Evolutionary conservation across 768 basidiomycete species (phyloP).

Genomic region (Lactarius trivialis): DNA sequence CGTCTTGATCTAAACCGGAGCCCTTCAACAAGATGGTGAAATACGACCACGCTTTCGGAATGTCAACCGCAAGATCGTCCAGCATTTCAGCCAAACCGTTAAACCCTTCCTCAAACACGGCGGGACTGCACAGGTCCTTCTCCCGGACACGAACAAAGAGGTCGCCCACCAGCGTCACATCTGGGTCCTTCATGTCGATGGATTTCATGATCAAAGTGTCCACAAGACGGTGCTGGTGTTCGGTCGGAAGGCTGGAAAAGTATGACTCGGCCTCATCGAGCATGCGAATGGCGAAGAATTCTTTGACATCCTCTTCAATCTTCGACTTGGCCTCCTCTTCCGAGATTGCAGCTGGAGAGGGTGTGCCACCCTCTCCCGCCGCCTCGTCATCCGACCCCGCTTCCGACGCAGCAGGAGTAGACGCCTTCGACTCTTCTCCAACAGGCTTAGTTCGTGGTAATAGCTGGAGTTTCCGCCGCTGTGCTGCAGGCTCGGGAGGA

Average conservation of each 20-base stretch:
- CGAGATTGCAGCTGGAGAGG: slow-evolving; percentile 41
- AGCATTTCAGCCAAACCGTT: slow-evolving; percentile 61
- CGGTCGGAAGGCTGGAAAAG: slow-evolving; percentile 65
- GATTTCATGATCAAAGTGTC: slow-evolving; percentile 68
- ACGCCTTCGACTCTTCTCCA: slow-evolving; percentile 35
- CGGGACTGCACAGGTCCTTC: slow-evolving; percentile 52
- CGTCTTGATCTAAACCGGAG: slow-evolving; percentile 51
- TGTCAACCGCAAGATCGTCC: slow-evolving; percentile 87
- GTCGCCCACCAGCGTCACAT: slow-evolving; percentile 69
- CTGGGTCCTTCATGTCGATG: slow-evolving; percentile 75
- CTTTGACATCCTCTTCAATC: slow-evolving; percentile 76
- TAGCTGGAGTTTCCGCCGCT: slow-evolving; percentile 68
- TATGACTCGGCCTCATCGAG: slow-evolving; percentile 85
- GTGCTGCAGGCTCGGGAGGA: slow-evolving; percentile 41
- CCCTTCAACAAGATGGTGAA: slow-evolving; percentile 72
- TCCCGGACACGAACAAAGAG: slow-evolving; percentile 60
- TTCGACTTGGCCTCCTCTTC: slow-evolving; percentile 65
- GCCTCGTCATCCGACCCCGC: slow-evolving; percentile 46
- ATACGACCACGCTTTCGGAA: slow-evolving; percentile 74
- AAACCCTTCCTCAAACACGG: slow-evolving; percentile 72
- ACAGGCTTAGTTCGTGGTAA: slow-evolving; percentile 71
- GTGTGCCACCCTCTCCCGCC: slow-evolving; percentile 27
- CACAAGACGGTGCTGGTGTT: slow-evolving; percentile 59
- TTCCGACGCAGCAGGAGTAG: slow-evolving; percentile 42
- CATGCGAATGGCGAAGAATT: slow-evolving; percentile 81